Evolutionary conservation across 2,329 filamentous ascomycete species (phyloP), one percentile per base, ranked within the genome.

Genomic region (Trichoderma sp.): DNA sequence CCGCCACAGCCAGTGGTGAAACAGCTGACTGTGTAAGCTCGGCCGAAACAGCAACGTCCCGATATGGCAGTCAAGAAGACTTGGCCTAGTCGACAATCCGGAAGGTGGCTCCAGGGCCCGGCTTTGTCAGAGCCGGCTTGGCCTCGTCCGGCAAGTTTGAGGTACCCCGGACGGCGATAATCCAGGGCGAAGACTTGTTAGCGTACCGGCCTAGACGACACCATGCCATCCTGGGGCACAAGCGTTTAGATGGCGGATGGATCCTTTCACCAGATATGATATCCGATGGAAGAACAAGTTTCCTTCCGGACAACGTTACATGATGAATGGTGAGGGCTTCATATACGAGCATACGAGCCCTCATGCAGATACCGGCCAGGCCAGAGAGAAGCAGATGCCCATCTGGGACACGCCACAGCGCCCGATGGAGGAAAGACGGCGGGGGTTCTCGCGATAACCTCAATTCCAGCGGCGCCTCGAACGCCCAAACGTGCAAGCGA

Each of bases 71-170:
- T 62, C 66, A 50, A 61, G 13, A 50, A 55, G 26, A 39, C 12
- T 53, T 53, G 20, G 67, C 20, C 68, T 70, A 64, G 39, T 17
- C 6, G 17, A 70, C 43, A 70, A 70, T 70, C 59, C 59, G 68
- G 68, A 70, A 70, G 68, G 68, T 70, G 47, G 59, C 68, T 64
- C 68, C 59, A 64, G 23, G 39, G 28, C 32, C 57, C 57, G 66
- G 66, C 66, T 53, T n/a, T 43, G 11, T 20, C 55, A 32, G n/a
- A 28, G 34, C 36, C 55, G 55, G 12, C 36, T 32, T 68, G 66
- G 28, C 66, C 66, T 23, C 32, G 36, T n/a, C 39, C 55, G 36
- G 36, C 39, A 68, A 59, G 55, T 59, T 30, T 32, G 55, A 53
- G 39, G 53, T 26, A 34, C 57, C 64, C 66, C 57, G 39, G 66